A percentile compares a stretch with the other conserved stretches of the same genome.
Conservation (phyloP, 176 grass and related monocot genomes). For the Avena eriantha region DNA sequence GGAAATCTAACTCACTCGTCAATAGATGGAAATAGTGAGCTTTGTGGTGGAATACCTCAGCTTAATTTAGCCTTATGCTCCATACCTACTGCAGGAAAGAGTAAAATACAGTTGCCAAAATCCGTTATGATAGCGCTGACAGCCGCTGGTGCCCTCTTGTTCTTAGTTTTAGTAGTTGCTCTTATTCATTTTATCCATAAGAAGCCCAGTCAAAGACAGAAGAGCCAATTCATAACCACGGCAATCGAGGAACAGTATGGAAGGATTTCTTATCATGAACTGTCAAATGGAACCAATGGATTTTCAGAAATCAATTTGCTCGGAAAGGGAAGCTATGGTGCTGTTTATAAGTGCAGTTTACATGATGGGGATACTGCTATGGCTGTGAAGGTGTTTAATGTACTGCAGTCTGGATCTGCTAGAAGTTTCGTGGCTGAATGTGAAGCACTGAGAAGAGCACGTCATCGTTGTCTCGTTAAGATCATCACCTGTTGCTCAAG, state of each 20-base stretch:
- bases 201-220: neutral
- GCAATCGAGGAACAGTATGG: neutral
- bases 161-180: neutral
- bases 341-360: conserved; percentile 5
- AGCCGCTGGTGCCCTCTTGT: neutral
- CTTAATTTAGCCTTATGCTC: conserved; percentile 35
- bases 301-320: conserved; percentile 24
- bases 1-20: neutral
- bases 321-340: neutral
- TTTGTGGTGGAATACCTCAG: conserved; percentile 50
- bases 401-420: neutral
- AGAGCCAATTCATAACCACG: neutral
- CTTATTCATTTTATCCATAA: neutral
- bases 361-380: neutral
- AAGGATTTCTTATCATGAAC: neutral
- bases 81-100: neutral
- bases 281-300: neutral
- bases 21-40: conserved; percentile 13
- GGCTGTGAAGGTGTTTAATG: conserved; percentile 39
- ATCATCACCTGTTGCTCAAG: conserved; percentile 41
- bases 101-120: neutral
- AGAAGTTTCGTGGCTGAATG: conserved; percentile 42
- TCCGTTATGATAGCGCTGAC: neutral
- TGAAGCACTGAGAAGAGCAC: conserved; percentile 25
- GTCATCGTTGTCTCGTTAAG: conserved; percentile 33